These are phyloP conservation scores for Mucor velutinosus DNA, from an alignment of 371 early-diverging fungal species.

Conservation along the genomic window DNA sequence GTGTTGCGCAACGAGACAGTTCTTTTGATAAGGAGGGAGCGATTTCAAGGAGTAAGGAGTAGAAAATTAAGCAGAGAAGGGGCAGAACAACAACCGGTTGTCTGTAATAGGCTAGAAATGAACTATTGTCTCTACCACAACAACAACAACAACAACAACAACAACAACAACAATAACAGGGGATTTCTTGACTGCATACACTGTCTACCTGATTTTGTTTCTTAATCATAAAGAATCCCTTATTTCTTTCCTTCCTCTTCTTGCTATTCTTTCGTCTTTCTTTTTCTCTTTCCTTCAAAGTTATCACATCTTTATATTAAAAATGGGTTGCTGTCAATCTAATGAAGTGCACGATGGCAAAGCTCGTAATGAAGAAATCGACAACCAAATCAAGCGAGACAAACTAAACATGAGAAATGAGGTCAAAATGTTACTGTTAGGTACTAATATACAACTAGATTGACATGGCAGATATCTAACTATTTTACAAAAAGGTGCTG, in stretches of 20 bases:
- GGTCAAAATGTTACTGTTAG: slow-evolving; percentile 94
- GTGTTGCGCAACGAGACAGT: neutral
- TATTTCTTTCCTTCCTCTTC: neutral
- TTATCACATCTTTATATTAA: neutral
- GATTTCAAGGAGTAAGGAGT: neutral
- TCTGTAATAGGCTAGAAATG: neutral
- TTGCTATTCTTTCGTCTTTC: neutral
- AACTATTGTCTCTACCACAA: neutral
- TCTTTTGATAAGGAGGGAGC: neutral
- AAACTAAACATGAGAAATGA: slow-evolving; percentile 79
- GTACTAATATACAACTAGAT: slow-evolving; percentile 39
- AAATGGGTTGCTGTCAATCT: slow-evolving; percentile 89
- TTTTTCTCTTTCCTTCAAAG: neutral
- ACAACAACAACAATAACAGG: neutral
- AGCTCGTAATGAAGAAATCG: slow-evolving; percentile 85
- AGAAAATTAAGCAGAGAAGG: neutral
- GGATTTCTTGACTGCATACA: neutral
- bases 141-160: neutral
- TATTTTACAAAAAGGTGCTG: slow-evolving; percentile 15
- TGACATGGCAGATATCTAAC: neutral
- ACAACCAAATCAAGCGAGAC: slow-evolving; percentile 82
- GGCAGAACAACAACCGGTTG: neutral
- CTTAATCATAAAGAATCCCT: neutral
- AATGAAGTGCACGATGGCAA: slow-evolving; percentile 82
- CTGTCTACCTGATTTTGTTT: slow-evolving; percentile 5